Conservation (phyloP, 2,329 filamentous ascomycete genomes). For the Neonectria neomacrospora region DNA sequence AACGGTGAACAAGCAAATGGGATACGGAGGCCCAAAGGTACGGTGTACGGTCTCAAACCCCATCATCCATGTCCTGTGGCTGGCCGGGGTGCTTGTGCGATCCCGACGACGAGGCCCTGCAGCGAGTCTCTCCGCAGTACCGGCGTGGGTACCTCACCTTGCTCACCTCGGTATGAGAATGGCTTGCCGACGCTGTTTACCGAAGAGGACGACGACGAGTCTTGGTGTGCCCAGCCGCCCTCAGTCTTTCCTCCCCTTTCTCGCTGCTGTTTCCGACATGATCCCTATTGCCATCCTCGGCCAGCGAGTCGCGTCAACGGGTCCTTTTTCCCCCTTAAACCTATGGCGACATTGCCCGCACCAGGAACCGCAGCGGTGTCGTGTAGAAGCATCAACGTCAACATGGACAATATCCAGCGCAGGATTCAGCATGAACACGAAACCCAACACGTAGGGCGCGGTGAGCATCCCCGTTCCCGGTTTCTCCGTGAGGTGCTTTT, state of each 20-base stretch:
- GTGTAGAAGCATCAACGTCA: conserved; percentile 9
- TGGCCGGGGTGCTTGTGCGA: conserved; percentile 9
- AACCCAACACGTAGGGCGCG: neutral
- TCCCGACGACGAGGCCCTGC: conserved; percentile 8
- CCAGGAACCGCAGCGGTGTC: neutral
- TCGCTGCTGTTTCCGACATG: conserved; percentile 8
- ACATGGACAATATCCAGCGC: conserved; percentile 2
- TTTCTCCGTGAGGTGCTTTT: conserved; percentile 42
- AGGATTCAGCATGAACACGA: neutral
- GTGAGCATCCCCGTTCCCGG: conserved; percentile 16
- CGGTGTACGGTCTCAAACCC: neutral
- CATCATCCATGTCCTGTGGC: conserved; percentile 11
- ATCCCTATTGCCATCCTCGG: conserved; percentile 11
- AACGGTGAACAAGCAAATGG: neutral
- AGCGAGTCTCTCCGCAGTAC: conserved; percentile 24
- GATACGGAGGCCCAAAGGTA: neutral
- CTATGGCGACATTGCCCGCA: conserved; percentile 20
- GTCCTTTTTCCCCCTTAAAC: neutral
- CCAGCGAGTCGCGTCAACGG: neutral
- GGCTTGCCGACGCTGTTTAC: conserved; percentile 1
- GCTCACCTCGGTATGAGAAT: conserved; percentile 21
- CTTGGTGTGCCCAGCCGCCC: neutral
- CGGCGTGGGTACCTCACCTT: conserved; percentile 24
- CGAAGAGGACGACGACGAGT: neutral
- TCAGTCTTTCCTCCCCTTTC: neutral